Percentiles rank a stretch among this genome's conserved stretches.
Evolutionary conservation across 495 filamentous ascomycete genomes (phyloP).

Genomic region (Penicillium goetzii): DNA sequence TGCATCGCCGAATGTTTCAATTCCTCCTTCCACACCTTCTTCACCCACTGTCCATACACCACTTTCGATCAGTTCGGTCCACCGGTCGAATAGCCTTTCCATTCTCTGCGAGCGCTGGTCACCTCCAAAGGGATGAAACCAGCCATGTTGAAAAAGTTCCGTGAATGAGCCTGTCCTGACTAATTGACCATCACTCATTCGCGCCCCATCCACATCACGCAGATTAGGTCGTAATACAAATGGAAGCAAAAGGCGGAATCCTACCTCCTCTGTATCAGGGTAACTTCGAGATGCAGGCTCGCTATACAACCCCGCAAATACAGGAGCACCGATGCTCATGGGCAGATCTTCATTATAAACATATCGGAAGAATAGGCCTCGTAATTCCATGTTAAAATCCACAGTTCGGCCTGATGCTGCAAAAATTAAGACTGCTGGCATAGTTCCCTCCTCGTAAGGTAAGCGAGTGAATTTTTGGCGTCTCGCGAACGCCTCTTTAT

Average conservation of each 20-base stretch:
- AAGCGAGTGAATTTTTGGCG: slow-evolving; percentile 27
- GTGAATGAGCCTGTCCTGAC: slow-evolving; percentile 26
- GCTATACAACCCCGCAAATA: slow-evolving; percentile 30
- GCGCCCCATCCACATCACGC: slow-evolving; percentile 22
- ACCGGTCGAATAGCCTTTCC: slow-evolving; percentile 37
- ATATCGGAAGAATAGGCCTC: not conserved
- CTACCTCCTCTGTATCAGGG: slow-evolving; percentile 22
- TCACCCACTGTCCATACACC: slow-evolving; percentile 46
- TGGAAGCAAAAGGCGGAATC: slow-evolving; percentile 29
- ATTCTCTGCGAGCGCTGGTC: slow-evolving; percentile 35
- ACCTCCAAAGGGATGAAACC: not conserved
- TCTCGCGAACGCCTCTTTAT: slow-evolving; percentile 27
- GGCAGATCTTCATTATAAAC: slow-evolving; percentile 7
- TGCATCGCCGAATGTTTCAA: slow-evolving; percentile 47
- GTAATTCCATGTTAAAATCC: slow-evolving; percentile 24
- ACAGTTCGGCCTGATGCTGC: not conserved
- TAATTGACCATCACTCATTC: slow-evolving; percentile 38
- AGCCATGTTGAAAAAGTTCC: slow-evolving; percentile 44
- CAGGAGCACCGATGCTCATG: slow-evolving; percentile 19
- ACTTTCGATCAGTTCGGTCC: slow-evolving; percentile 41
- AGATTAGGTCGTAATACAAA: slow-evolving; percentile 21
- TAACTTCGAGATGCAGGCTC: slow-evolving; percentile 11
- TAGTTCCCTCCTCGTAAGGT: not conserved
- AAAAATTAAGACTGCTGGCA: not conserved
- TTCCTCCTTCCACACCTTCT: slow-evolving; percentile 42